Evolutionary conservation across 2,329 filamentous ascomycete genomes (phyloP).

Genomic region (Huntiella moniliformis): DNA sequence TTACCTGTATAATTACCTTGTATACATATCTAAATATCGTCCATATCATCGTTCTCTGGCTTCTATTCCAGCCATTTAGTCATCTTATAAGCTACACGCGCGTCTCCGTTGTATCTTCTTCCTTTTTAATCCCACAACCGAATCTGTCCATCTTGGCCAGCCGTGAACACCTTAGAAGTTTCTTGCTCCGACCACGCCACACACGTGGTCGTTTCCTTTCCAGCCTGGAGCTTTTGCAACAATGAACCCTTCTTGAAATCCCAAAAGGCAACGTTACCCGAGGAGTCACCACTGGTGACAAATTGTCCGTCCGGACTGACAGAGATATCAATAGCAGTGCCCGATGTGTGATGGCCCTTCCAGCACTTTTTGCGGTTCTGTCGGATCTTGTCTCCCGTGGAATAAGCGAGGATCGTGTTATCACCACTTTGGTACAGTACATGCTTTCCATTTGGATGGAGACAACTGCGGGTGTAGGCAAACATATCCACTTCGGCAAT

Average conservation of each 20-base stretch:
- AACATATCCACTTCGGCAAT: conserved; percentile 98
- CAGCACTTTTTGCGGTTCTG: conserved; percentile 97
- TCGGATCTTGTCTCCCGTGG: conserved; percentile 83
- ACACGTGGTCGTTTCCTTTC: conserved; percentile 65
- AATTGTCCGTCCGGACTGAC: conserved; percentile 87
- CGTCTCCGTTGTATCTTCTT: too few relatives aligned
- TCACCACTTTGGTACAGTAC: conserved; percentile 85
- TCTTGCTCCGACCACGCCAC: conserved; percentile 96
- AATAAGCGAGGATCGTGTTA: conserved; percentile 94
- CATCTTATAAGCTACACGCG: too few relatives aligned
- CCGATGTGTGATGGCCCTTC: conserved; percentile 87
- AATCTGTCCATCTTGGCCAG: conserved; percentile 72
- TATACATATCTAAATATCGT: neutral
- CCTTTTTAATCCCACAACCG: conserved; percentile 74
- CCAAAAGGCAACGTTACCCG: conserved; percentile 87
- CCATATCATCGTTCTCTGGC: too few relatives aligned
- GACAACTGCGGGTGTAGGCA: conserved; percentile 67
- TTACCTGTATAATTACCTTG: too few relatives aligned
- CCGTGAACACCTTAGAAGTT: conserved; percentile 81
- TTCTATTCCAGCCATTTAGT: too few relatives aligned
- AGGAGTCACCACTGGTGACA: conserved; percentile 68
- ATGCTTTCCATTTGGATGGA: conserved; percentile 82
- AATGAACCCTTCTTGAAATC: conserved; percentile 99
- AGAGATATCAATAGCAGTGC: conserved; percentile 76
- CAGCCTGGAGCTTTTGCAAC: conserved; percentile 86